Conservation (phyloP, 768 basidiomycete species). For the Macrolepiota fuliginosa region DNA sequence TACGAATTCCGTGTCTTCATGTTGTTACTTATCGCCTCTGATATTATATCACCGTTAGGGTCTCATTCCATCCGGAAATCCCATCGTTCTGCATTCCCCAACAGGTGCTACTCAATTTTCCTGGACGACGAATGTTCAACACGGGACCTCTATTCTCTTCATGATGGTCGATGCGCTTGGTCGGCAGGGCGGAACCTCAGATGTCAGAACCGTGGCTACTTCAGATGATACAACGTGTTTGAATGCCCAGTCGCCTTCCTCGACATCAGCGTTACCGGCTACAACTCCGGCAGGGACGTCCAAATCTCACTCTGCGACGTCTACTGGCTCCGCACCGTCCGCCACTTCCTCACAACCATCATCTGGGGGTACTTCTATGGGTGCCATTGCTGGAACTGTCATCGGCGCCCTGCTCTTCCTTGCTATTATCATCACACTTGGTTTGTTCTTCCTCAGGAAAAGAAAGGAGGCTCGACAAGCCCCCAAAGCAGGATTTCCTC, state of each 20-base stretch:
- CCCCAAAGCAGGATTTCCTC: slow-evolving; percentile 14
- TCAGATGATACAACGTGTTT: slow-evolving; percentile 54
- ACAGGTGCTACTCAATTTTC: slow-evolving; percentile 34
- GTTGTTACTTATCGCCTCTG: neutral
- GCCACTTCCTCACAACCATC: neutral
- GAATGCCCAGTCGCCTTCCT: slow-evolving; percentile 48
- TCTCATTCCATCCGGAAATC: slow-evolving; percentile 60
- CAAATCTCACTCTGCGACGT: slow-evolving; percentile 17
- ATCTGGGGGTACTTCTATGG: slow-evolving; percentile 30
- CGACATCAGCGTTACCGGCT: slow-evolving; percentile 32
- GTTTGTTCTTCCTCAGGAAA: slow-evolving; percentile 47
- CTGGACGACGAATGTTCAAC: slow-evolving; percentile 59
- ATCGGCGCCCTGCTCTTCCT: slow-evolving; percentile 53
- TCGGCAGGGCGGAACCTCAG: slow-evolving; percentile 58
- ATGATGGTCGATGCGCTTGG: slow-evolving; percentile 50
- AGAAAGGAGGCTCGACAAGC: slow-evolving; percentile 3
- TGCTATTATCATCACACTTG: slow-evolving; percentile 48
- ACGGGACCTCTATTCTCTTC: slow-evolving; percentile 59
- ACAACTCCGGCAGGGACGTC: slow-evolving; percentile 24
- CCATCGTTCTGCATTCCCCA: slow-evolving; percentile 43
- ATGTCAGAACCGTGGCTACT: slow-evolving; percentile 42
- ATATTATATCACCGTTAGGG: slow-evolving; percentile 35
- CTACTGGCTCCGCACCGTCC: slow-evolving; percentile 17
- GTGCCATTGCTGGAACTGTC: slow-evolving; percentile 50
- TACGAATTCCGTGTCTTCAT: slow-evolving; percentile 22